Conservation (phyloP, 2,329 filamentous ascomycete species). For the Penicillium oxalicum region DNA sequence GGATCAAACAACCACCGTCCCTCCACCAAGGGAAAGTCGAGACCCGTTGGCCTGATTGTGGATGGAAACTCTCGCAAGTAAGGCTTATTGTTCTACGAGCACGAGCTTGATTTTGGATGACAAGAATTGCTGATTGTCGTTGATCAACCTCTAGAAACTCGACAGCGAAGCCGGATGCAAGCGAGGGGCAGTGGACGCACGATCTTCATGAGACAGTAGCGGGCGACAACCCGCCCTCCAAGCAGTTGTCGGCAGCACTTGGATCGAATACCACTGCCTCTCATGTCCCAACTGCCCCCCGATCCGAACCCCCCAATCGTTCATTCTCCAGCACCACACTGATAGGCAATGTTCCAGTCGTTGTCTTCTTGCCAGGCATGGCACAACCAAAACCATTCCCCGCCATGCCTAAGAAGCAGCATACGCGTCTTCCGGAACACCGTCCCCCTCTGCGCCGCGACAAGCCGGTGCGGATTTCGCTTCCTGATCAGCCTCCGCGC, state of each 20-base stretch:
- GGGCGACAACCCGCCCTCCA: slow-evolving; percentile 32
- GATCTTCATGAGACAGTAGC: slow-evolving; percentile 76
- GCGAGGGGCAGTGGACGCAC: slow-evolving; percentile 78
- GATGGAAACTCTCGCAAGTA: slow-evolving; percentile 43
- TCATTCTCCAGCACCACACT: slow-evolving; percentile 77
- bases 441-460: slow-evolving; percentile 88
- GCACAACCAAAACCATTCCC: slow-evolving; percentile 64
- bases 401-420: slow-evolving; percentile 75
- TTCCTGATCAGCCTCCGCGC: slow-evolving; percentile 70
- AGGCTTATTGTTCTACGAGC: background rate
- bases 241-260: slow-evolving; percentile 24
- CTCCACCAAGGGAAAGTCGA: slow-evolving; percentile 47
- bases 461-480: slow-evolving; percentile 89
- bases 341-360: slow-evolving; percentile 77
- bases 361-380: slow-evolving; percentile 74
- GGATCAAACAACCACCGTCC: slow-evolving; percentile 71
- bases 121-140: slow-evolving; percentile 2
- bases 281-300: slow-evolving; percentile 43
- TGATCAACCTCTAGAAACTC: slow-evolving; percentile 35
- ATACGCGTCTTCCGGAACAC: slow-evolving; percentile 91
- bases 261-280: slow-evolving; percentile 31
- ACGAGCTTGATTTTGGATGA: background rate
- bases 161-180: slow-evolving; percentile 45
- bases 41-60: slow-evolving; percentile 47
- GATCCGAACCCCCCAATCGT: slow-evolving; percentile 62